These are phyloP conservation scores for Parmelia sp. DNA, from an alignment of 495 filamentous ascomycete species.

Conservation along the genomic window DNA sequence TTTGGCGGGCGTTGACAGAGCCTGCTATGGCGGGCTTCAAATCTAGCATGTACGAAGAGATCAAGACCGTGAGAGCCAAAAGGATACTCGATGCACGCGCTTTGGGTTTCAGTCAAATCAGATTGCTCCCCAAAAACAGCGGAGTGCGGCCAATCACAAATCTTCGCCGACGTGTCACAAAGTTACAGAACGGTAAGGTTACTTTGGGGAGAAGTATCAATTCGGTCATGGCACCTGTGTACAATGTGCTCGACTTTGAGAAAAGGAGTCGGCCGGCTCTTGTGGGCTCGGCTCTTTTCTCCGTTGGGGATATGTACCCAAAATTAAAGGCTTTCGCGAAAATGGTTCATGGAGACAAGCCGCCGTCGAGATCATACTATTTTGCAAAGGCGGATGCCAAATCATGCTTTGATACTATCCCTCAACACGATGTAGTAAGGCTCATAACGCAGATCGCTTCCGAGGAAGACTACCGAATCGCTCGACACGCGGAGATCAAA, in stretches of 20 bases:
- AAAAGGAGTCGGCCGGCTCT: slow-evolving; percentile 53
- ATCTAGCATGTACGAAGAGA: slow-evolving; percentile 68
- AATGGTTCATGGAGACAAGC: slow-evolving; percentile 30
- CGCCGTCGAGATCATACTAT: slow-evolving; percentile 42
- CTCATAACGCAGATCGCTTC: slow-evolving; percentile 59
- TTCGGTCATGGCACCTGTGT: slow-evolving; percentile 65
- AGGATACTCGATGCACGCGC: slow-evolving; percentile 52
- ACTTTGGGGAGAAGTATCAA: slow-evolving; percentile 74
- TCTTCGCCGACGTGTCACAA: slow-evolving; percentile 56
- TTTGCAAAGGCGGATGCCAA: slow-evolving; percentile 92
- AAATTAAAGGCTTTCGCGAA: slow-evolving; percentile 63
- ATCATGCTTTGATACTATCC: slow-evolving; percentile 92
- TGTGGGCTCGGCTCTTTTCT: slow-evolving; percentile 72
- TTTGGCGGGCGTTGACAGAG: slow-evolving; percentile 73
- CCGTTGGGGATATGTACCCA: slow-evolving; percentile 73
- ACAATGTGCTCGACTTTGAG: slow-evolving; percentile 71
- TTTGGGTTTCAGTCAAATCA: slow-evolving; percentile 72
- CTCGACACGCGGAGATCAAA: slow-evolving; percentile 67
- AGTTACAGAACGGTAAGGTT: slow-evolving; percentile 45
- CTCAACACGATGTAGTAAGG: slow-evolving; percentile 63
- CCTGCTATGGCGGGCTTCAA: slow-evolving; percentile 66
- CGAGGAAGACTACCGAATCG: slow-evolving; percentile 61
- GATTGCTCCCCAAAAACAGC: slow-evolving; percentile 66
- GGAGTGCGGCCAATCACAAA: slow-evolving; percentile 83
- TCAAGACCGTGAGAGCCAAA: slow-evolving; percentile 52